These are phyloP conservation scores for Solanum bulbocastanum DNA, from an alignment of 257 asterid species.

Conservation along the genomic window DNA sequence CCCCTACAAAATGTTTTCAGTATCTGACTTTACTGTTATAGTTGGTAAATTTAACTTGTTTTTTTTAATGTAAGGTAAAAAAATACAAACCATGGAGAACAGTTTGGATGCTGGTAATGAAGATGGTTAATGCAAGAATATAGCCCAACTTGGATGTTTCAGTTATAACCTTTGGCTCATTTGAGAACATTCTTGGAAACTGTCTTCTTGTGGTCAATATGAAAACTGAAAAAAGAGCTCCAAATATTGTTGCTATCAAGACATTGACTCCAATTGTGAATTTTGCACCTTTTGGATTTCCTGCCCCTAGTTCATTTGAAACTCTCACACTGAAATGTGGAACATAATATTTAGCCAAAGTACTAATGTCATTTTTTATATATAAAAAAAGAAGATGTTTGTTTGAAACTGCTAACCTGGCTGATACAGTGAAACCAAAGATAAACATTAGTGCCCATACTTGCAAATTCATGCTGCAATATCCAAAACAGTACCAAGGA, in stretches of 20 bases:
- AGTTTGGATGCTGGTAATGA: constrained; percentile 21
- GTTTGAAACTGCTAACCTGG: constrained; percentile 12
- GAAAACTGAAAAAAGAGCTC: constrained; percentile 9
- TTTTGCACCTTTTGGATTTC: constrained; percentile 21
- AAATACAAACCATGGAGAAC: constrained; percentile 16
- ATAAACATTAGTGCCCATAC: constrained; percentile 31
- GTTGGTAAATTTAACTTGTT: neutral
- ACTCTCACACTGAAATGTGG: constrained; percentile 22
- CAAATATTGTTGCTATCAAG: constrained; percentile 15
- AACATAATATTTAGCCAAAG: neutral
- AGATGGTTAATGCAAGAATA: constrained; percentile 20
- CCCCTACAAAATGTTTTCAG: constrained; percentile 7
- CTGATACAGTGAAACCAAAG: constrained; percentile 25
- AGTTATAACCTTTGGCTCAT: constrained; percentile 4
- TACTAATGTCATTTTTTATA: neutral
- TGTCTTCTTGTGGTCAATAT: constrained; percentile 7
- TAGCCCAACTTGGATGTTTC: constrained; percentile 15
- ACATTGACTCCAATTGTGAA: constrained; percentile 14
- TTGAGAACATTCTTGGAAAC: constrained; percentile 17
- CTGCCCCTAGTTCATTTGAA: constrained; percentile 35
- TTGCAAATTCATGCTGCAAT: constrained; percentile 19
- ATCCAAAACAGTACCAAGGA: neutral
- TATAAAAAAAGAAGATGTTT: neutral
- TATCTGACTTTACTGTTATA: neutral
- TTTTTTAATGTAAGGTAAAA: neutral